A percentile compares a stretch with the other conserved stretches of the same genome.
These are phyloP conservation scores for Beauveria caledonica DNA, from an alignment of 2,329 filamentous ascomycete species.

Conservation along the genomic window DNA sequence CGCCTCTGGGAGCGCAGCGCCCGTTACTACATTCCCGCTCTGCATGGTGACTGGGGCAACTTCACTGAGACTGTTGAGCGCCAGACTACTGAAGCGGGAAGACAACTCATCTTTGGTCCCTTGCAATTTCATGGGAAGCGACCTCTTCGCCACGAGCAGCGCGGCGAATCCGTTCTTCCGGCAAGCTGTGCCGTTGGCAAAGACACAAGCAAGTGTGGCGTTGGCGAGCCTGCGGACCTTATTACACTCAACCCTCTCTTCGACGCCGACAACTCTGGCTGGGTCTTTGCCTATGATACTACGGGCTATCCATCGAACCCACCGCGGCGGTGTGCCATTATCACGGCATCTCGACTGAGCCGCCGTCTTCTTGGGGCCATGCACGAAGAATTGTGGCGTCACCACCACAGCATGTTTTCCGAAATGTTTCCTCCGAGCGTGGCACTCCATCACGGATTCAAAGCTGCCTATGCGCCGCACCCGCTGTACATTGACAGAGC, in stretches of 20 bases:
- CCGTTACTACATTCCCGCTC: slow-evolving; percentile 66
- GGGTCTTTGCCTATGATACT: slow-evolving; percentile 63
- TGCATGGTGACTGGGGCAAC: slow-evolving; percentile 65
- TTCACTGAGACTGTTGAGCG: slow-evolving; percentile 58
- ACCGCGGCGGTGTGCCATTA: slow-evolving; percentile 63
- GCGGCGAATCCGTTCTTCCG: slow-evolving; percentile 45
- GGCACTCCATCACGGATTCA: slow-evolving; percentile 68
- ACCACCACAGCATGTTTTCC: slow-evolving; percentile 64
- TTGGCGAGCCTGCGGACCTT: slow-evolving; percentile 64
- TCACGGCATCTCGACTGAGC: slow-evolving; percentile 62
- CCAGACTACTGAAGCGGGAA: slow-evolving; percentile 45
- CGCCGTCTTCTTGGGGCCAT: slow-evolving; percentile 59
- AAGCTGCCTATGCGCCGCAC: slow-evolving; percentile 73
- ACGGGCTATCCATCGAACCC: slow-evolving; percentile 58
- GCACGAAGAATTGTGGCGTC: slow-evolving; percentile 63
- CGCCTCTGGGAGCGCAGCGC: slow-evolving; percentile 71
- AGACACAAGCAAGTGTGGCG: slow-evolving; percentile 49
- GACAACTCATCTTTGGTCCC: slow-evolving; percentile 62
- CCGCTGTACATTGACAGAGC: slow-evolving; percentile 70
- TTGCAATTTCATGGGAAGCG: slow-evolving; percentile 41
- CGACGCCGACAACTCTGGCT: slow-evolving; percentile 61
- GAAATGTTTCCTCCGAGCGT: slow-evolving; percentile 71
- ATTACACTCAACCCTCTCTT: slow-evolving; percentile 74
- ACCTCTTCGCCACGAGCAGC: slow-evolving; percentile 42
- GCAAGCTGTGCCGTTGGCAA: slow-evolving; percentile 45